Base-by-base conservation (phyloP, 768 basidiomycete species). In the Termitomyces heimii region DNA sequence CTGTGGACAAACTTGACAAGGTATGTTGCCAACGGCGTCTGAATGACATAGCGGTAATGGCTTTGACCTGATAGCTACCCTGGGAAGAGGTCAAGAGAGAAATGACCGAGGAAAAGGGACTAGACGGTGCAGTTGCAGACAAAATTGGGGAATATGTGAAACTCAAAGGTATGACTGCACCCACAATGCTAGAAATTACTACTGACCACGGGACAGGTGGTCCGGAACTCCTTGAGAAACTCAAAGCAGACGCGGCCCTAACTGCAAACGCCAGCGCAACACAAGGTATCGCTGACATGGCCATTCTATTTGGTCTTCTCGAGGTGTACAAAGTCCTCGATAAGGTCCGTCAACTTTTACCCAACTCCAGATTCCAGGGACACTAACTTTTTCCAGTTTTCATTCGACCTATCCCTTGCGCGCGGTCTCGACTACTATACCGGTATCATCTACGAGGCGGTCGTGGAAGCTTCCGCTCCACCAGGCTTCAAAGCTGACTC, bases 1-100 rank as follows among this genome's bases (percentile, higher is more conserved):
- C 97, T 0, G 96, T 98, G 10, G 97, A 99, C 73, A 99, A 98
- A 70, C 83, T 99, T 12, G 97, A 99, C 80, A 99, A 98, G 83
- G 90, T 89, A 54, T 28, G 73, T 64, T 28, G 42, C 35, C 13
- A 22, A 18, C 37, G 39, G 14, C 39, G 10, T 22, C 14, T 7
- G 10, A 24, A 13, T 16, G 10, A 29, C 24, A 8, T 26, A n/a
- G 18, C 13, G 14, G 47, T n/a, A 47, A 37, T 35, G 16, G 8
- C 34, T 4, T 34, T 5, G 20, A 20, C 22, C 45, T 4, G 32
- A 26, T 60, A 94, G 92, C 73, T 88, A 24, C 82, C 96, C 0
- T 99, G 97, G 96, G 66, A 70, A 2, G 94, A 96, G 47, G 96
- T 98, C 10, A 90, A 87, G 73, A 89, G 88, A 65, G 96, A 99